Conservation (phyloP, 2,329 filamentous ascomycete species). For the Colletotrichum costaricense region DNA sequence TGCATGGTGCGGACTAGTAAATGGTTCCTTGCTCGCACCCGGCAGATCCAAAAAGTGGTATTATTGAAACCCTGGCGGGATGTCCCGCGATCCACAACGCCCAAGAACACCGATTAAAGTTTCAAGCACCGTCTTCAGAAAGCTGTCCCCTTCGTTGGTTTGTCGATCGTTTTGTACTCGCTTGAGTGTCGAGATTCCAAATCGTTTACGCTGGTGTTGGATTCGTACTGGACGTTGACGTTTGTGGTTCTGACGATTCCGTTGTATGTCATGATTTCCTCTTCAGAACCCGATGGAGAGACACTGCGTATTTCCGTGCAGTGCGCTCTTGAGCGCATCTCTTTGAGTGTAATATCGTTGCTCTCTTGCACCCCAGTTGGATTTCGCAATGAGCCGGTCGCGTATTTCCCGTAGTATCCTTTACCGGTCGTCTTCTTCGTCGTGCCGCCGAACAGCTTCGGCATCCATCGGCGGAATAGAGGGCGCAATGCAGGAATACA, state of each 20-base stretch:
- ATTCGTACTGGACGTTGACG: slow-evolving; percentile 5
- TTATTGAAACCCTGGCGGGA: background rate
- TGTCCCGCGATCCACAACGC: background rate
- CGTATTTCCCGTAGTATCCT: background rate
- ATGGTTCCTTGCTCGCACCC: too few relatives aligned
- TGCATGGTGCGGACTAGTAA: background rate
- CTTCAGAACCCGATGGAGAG: slow-evolving; percentile 48
- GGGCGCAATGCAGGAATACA: slow-evolving; percentile 48
- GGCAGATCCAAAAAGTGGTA: background rate
- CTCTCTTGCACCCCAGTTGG: background rate
- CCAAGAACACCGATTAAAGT: background rate
- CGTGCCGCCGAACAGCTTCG: background rate
- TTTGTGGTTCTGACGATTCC: slow-evolving; percentile 51
- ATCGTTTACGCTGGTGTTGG: background rate
- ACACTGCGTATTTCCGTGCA: slow-evolving; percentile 45
- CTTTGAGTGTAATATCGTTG: background rate
- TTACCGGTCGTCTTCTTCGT: background rate
- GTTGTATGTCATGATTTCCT: slow-evolving; percentile 52
- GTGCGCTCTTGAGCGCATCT: slow-evolving; percentile 18
- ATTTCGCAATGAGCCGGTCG: background rate
- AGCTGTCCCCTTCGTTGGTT: background rate
- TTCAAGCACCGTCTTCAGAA: background rate
- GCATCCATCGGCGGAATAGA: slow-evolving; percentile 41
- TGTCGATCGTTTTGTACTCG: background rate
- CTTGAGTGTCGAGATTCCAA: background rate